phyloP scores from a whole-genome alignment of 2,329 filamentous ascomycete genomes.

The Rosellinia necatrix region DNA sequence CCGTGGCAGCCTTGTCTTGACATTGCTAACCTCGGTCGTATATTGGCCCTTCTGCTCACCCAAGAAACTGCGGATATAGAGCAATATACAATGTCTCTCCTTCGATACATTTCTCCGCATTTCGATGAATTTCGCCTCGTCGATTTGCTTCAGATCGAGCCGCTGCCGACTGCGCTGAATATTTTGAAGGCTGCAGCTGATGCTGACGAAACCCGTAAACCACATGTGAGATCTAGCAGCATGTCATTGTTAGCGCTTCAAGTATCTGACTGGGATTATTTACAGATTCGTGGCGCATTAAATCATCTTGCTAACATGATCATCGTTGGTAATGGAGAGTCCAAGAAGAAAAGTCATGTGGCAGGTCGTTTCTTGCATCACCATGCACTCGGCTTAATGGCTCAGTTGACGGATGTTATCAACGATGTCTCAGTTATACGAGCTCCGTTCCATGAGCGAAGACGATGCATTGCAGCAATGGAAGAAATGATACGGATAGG shows the following conservation, averaged over 20 bases:
- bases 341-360: conserved; percentile 57
- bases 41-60: conserved; percentile 62
- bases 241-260: not conserved
- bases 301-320: conserved; percentile 51
- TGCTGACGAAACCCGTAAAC: conserved; percentile 59
- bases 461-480: conserved; percentile 78
- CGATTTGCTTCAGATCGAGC: conserved; percentile 74
- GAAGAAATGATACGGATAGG: conserved; percentile 85
- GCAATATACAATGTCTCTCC: conserved; percentile 67
- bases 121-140: conserved; percentile 70
- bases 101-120: conserved; percentile 70
- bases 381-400: conserved; percentile 85
- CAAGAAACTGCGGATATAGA: conserved; percentile 64
- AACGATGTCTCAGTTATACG: conserved; percentile 66
- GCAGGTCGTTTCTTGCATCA: conserved; percentile 78
- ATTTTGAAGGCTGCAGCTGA: conserved; percentile 81
- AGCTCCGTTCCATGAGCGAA: conserved; percentile 68
- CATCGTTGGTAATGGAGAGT: conserved; percentile 46
- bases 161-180: conserved; percentile 76
- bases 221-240: conserved; percentile 56
- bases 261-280: conserved; percentile 34
- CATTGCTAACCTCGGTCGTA: conserved; percentile 59
- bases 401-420: conserved; percentile 77
- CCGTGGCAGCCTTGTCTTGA: conserved; percentile 61
- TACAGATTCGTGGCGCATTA: conserved; percentile 54